These are phyloP conservation scores for Sphaerulina populicola DNA, from an alignment of 2,329 filamentous ascomycete species.

Conservation along the genomic window DNA sequence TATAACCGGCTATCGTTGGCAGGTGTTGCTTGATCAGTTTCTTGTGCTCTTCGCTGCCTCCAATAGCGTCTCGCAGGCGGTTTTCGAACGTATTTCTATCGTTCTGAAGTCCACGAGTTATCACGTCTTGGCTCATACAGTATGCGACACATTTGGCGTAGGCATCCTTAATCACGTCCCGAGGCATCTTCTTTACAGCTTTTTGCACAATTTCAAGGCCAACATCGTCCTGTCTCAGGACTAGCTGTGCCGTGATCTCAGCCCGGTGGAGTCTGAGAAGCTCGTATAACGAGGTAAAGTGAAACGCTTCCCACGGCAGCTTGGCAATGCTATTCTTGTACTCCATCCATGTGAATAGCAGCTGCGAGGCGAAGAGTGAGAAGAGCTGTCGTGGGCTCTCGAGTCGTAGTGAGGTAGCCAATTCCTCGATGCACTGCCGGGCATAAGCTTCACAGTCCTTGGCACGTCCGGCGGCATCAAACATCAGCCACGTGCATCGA, in stretches of 20 bases:
- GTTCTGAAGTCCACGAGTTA: constrained; percentile 21
- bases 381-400: constrained; percentile 64
- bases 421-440: constrained; percentile 57
- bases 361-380: constrained; percentile 72
- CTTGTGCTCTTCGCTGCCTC: constrained; percentile 53
- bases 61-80: constrained; percentile 60
- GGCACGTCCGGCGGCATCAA: constrained; percentile 76
- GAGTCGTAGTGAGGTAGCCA: constrained; percentile 59
- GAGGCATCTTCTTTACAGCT: constrained; percentile 46
- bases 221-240: constrained; percentile 68
- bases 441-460: constrained; percentile 60
- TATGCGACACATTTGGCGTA: constrained; percentile 80
- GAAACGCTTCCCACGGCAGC: constrained; percentile 80
- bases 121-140: constrained; percentile 67
- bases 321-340: constrained; percentile 50
- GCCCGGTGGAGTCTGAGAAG: constrained; percentile 63
- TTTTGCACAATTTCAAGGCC: constrained; percentile 54
- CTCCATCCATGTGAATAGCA: constrained; percentile 85
- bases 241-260: constrained; percentile 69
- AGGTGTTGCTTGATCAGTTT: constrained; percentile 61
- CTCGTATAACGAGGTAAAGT: constrained; percentile 59
- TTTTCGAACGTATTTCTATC: constrained; percentile 32
- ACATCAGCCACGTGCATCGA: constrained; percentile 84
- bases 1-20: constrained; percentile 63
- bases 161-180: constrained; percentile 54